Conservation (phyloP, 1,284 basidiomycete species). For the Fomitiporia mediterranea region DNA sequence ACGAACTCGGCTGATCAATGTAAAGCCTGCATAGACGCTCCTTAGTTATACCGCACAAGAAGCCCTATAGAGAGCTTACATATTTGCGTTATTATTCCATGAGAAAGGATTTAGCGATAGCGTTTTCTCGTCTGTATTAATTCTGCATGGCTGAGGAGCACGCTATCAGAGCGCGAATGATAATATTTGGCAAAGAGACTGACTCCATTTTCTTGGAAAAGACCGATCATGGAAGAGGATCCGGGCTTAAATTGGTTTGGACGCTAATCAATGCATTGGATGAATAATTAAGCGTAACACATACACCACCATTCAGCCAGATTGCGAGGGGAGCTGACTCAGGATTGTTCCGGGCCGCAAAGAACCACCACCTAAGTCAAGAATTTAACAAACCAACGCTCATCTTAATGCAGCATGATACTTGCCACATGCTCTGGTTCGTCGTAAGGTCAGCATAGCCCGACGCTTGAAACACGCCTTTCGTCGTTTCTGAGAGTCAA, state of each 20-base stretch:
- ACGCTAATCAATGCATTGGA: not conserved
- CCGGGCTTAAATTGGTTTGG: constrained; percentile 41
- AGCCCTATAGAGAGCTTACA: constrained; percentile 29
- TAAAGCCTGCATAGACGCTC: constrained; percentile 32
- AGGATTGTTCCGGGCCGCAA: constrained; percentile 53
- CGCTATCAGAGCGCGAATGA: not conserved
- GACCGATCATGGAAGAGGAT: constrained; percentile 61
- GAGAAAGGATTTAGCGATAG: constrained; percentile 54
- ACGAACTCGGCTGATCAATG: constrained; percentile 51
- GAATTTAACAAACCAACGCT: constrained; percentile 9
- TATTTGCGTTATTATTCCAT: constrained; percentile 62
- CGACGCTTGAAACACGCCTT: constrained; percentile 52
- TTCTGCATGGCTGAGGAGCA: constrained; percentile 46
- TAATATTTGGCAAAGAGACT: constrained; percentile 17
- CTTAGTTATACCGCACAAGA: not conserved
- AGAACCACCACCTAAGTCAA: constrained; percentile 61
- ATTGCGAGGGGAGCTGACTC: constrained; percentile 53
- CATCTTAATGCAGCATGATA: not conserved
- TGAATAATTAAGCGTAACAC: constrained; percentile 22
- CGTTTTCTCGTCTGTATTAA: constrained; percentile 49
- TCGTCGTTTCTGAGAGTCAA: constrained; percentile 46
- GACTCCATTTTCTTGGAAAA: constrained; percentile 57
- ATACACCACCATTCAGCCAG: constrained; percentile 64
- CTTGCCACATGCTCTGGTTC: constrained; percentile 52
- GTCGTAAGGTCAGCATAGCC: constrained; percentile 55